Evolutionary conservation across 495 filamentous ascomycete genomes (phyloP), one percentile per base, ranked within the genome.

Genomic region (Extremus antarcticus): DNA sequence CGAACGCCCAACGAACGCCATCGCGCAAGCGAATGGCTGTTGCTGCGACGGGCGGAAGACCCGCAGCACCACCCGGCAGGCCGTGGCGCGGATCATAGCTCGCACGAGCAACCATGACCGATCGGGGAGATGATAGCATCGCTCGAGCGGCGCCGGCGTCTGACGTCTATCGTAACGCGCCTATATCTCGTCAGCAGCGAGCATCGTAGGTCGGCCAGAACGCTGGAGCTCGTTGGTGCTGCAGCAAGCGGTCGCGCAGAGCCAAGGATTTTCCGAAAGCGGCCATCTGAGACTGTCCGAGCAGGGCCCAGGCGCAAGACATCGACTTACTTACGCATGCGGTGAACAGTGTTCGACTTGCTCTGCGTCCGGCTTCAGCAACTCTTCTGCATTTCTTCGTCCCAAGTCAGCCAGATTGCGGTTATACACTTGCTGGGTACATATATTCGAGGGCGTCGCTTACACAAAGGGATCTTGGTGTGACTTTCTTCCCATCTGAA

Each of bases 401-500:
- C 29, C 29, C 29, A 35, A 35, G 29, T 35, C 29, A 35, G 29
- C 29, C 4, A 13, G n/a, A n/a, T n/a, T n/a, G 4, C 29, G 29
- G 13, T 4, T 13, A 20, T 24, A 8, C 9, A 4, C 13, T 23
- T 23, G 24, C 41, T 40, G 48, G 53, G 20, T 55, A 49, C 43
- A 55, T 47, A 41, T 48, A 47, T 40, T 23, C 43, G 47, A 20
- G 16, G 11, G n/a, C 25, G 46, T 1, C 49, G 43, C 54, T 57
- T 24, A 41, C 59, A 62, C 59, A 62, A 62, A 62, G 59, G 53
- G 50, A 62, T 54, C 54, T 57, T 53, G n/a, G n/a, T n/a, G 59
- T 60, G 50, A 55, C 43, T 55, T 46, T 23, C 19, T 19, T 53
- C 22, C 47, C 52, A 46, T 40, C 51, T 47, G 38, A 52, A 43